phyloP scores from a whole-genome alignment of 78 protist genomes.

The Tieghemostelium lacteum region DNA sequence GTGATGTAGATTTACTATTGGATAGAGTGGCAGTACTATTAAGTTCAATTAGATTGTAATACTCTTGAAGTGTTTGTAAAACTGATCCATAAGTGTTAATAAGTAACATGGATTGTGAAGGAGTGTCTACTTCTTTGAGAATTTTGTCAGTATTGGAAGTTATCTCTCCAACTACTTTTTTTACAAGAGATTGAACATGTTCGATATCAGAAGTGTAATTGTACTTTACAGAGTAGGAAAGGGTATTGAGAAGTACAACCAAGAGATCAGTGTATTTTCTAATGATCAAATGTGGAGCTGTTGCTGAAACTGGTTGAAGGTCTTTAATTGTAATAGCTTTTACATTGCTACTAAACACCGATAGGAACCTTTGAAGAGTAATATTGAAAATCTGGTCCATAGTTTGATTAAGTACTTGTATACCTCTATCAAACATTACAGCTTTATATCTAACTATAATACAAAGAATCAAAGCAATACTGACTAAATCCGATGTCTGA shows the following conservation, averaged over 20 bases:
- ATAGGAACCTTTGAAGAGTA: neutral
- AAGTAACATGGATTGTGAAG: conserved; percentile 11
- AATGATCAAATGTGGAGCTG: conserved; percentile 1
- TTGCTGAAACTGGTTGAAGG: conserved; percentile 6
- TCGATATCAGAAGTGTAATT: no score
- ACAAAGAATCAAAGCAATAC: conserved; percentile 8
- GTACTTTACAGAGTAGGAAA: neutral
- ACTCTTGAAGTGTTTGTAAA: neutral
- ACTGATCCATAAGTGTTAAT: conserved; percentile 24
- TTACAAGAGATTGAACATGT: neutral
- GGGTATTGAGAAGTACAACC: neutral
- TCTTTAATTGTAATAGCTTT: conserved; percentile 12
- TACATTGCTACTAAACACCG: neutral
- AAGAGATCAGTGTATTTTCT: conserved; percentile 30
- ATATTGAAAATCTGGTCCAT: conserved; percentile 15
- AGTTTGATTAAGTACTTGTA: conserved; percentile 9
- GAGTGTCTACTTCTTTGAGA: conserved; percentile 21
- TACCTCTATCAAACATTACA: conserved; percentile 7
- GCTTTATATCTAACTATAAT: conserved; percentile 4
- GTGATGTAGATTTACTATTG: no score
- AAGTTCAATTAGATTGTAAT: neutral
- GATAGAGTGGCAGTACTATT: neutral
- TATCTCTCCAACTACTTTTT: neutral
- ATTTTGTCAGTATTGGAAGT: neutral
- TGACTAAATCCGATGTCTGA: conserved; percentile 17